phyloP scores from a whole-genome alignment of 148 eudicot genomes.

The Vaccinium macrocarpon region DNA sequence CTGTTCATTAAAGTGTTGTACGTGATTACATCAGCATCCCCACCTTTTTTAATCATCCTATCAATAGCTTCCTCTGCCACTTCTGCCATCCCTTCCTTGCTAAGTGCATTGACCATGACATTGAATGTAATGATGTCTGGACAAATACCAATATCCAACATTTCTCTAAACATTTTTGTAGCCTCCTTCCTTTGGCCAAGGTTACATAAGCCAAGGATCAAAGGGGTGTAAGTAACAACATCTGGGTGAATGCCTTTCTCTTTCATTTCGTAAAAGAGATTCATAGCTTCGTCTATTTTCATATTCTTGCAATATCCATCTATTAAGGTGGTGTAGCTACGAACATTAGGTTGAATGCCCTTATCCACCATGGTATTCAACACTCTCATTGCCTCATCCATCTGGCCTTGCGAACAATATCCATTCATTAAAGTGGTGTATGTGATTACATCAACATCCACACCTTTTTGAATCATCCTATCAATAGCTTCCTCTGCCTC shows the following conservation, averaged over 20 bases:
- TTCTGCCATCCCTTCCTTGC: slow-evolving; percentile 11
- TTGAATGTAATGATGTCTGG: neutral
- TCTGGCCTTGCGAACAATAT: neutral
- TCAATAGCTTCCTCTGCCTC: neutral
- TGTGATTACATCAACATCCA: neutral
- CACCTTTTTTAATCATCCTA: slow-evolving; percentile 5
- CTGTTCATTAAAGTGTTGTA: slow-evolving; percentile 16
- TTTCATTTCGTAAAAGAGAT: neutral
- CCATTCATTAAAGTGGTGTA: slow-evolving; percentile 17
- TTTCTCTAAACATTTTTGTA: neutral
- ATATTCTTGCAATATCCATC: neutral
- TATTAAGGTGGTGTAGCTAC: neutral
- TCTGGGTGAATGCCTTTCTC: neutral
- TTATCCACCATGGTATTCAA: neutral
- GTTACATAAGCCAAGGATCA: slow-evolving; percentile 11
- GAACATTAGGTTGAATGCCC: neutral
- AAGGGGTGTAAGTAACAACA: slow-evolving; percentile 11
- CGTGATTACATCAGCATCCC: neutral
- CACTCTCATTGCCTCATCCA: slow-evolving; percentile 6
- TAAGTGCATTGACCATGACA: neutral
- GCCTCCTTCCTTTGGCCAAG: neutral
- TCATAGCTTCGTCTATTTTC: neutral
- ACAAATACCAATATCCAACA: neutral
- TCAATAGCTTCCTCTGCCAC: slow-evolving; percentile 4
- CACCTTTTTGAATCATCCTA: slow-evolving; percentile 2